Conservation (phyloP, 345 rosid species). For the Turritis glabra region DNA sequence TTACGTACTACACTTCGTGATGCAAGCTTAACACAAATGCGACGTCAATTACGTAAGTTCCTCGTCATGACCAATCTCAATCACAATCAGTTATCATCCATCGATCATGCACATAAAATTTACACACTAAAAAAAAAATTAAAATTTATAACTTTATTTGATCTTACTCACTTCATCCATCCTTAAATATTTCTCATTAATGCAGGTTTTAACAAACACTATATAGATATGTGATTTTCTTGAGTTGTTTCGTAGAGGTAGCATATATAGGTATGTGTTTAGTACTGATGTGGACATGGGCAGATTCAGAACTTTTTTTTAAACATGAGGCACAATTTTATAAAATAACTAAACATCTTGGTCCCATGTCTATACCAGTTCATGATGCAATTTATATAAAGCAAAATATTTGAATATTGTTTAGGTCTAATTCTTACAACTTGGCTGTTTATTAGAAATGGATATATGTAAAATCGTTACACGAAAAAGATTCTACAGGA, state of each 20-base stretch:
- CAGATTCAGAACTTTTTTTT: too few relatives aligned
- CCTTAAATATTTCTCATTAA: not conserved
- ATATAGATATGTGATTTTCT: too few relatives aligned
- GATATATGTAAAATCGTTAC: conserved; percentile 17
- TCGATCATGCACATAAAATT: conserved; percentile 1
- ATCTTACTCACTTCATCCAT: not conserved
- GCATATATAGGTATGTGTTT: too few relatives aligned
- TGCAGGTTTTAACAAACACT: too few relatives aligned
- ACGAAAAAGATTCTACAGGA: conserved; percentile 21
- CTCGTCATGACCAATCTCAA: conserved; percentile 24
- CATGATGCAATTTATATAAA: not conserved
- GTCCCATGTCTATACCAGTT: not conserved
- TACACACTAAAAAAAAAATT: not conserved
- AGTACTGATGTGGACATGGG: too few relatives aligned
- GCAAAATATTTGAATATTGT: not conserved
- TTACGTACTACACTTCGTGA: conserved; percentile 30
- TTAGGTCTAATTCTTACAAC: conserved; percentile 5
- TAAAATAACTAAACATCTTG: too few relatives aligned
- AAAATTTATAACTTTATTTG: not conserved
- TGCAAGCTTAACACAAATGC: conserved; percentile 34
- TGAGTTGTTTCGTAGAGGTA: too few relatives aligned
- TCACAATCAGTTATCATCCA: not conserved
- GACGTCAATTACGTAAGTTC: conserved; percentile 29
- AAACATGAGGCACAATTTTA: too few relatives aligned
- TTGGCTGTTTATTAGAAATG: conserved; percentile 13